These are phyloP conservation scores for Penicillium fuscoglaucum DNA, from an alignment of 2,329 filamentous ascomycete species.

Conservation along the genomic window DNA sequence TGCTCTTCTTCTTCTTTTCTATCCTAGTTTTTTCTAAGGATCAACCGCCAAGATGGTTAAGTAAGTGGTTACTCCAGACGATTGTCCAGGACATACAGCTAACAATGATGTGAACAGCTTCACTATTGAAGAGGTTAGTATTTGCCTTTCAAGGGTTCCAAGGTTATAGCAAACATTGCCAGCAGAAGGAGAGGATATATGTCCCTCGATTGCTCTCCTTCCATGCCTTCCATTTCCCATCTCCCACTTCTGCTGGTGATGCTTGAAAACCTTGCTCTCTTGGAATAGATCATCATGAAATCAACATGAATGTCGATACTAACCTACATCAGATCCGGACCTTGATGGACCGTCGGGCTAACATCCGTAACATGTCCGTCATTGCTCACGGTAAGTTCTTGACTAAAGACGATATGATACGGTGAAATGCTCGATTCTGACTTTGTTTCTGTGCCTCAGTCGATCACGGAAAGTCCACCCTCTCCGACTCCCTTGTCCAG, in stretches of 20 bases:
- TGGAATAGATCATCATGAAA: neutral
- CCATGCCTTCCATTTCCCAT: neutral
- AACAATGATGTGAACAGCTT: slow-evolving; percentile 62
- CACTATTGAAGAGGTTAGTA: slow-evolving; percentile 83
- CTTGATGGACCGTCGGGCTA: slow-evolving; percentile 55
- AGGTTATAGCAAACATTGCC: neutral
- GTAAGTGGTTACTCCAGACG: slow-evolving; percentile 62
- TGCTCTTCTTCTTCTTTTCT: slow-evolving; percentile 36
- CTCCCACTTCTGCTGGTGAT: neutral
- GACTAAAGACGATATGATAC: neutral
- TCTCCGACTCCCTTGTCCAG: slow-evolving; percentile 98
- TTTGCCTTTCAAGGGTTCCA: neutral
- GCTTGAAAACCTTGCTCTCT: neutral
- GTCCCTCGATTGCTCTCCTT: neutral
- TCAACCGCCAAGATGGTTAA: slow-evolving; percentile 97
- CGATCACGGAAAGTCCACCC: slow-evolving; percentile 99
- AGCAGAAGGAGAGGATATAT: neutral
- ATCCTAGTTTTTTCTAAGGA: slow-evolving; percentile 38
- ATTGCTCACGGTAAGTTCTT: slow-evolving; percentile 82
- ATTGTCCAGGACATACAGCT: neutral
- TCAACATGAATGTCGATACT: slow-evolving; percentile 21
- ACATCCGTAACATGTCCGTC: slow-evolving; percentile 96
- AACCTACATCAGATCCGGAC: slow-evolving; percentile 40
- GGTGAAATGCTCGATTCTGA: slow-evolving; percentile 8
- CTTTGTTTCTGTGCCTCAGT: slow-evolving; percentile 49